Evolutionary conservation across 192 early-diverging fungal species (phyloP).

Genomic region (Polychytrium aggregatum): DNA sequence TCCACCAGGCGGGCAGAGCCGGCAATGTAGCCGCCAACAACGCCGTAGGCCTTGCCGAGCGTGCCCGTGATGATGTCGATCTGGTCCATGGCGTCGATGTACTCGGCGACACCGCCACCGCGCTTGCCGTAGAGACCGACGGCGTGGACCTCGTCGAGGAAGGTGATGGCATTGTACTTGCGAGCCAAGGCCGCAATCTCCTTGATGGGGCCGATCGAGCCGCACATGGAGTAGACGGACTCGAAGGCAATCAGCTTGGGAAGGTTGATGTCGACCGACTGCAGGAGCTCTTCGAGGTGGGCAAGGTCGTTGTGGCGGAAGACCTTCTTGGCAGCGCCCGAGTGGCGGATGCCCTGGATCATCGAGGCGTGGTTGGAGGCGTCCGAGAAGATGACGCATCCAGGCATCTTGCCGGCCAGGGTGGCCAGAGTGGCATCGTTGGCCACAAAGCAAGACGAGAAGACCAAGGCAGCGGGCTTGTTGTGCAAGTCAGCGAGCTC

Average conservation of each 20-base stretch:
- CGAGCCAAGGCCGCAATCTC: slow-evolving; percentile 80
- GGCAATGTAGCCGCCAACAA: slow-evolving; percentile 96
- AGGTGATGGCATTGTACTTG: slow-evolving; percentile 94
- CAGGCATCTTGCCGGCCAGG: slow-evolving; percentile 74
- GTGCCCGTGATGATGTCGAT: slow-evolving; percentile 95
- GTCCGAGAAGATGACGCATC: slow-evolving; percentile 91
- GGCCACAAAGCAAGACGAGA: slow-evolving; percentile 96
- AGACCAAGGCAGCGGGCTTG: slow-evolving; percentile 83
- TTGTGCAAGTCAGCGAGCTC: slow-evolving; percentile 89
- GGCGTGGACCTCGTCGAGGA: slow-evolving; percentile 96
- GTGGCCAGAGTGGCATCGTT: slow-evolving; percentile 94
- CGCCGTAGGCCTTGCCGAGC: slow-evolving; percentile 92
- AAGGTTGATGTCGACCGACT: slow-evolving; percentile 64
- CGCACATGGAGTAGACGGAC: slow-evolving; percentile 96
- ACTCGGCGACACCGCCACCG: slow-evolving; percentile 90
- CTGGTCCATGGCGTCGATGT: slow-evolving; percentile 78
- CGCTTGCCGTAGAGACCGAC: slow-evolving; percentile 96
- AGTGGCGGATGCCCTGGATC: slow-evolving; percentile 96
- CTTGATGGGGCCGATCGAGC: slow-evolving; percentile 83
- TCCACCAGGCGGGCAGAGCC: slow-evolving; percentile 79
- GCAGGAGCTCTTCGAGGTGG: slow-evolving; percentile 76
- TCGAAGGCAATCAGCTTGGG: slow-evolving; percentile 96
- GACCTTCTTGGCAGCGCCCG: slow-evolving; percentile 72
- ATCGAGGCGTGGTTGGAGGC: slow-evolving; percentile 94
- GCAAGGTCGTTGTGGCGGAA: slow-evolving; percentile 89